phyloP scores from a whole-genome alignment of 1,284 basidiomycete species.

The Afroboletus lepidellus region DNA sequence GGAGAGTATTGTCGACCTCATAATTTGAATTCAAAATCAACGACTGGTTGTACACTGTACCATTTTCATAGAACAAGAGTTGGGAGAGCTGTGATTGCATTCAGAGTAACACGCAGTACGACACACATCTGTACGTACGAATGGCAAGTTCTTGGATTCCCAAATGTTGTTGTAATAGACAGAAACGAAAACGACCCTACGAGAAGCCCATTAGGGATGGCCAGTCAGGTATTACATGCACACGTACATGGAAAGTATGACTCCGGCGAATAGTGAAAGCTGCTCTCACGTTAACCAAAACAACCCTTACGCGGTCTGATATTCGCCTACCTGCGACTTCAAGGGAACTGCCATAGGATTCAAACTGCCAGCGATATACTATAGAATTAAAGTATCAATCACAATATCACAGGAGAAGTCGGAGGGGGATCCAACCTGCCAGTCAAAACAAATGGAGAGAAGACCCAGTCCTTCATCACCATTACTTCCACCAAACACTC shows the following conservation, averaged over 20 bases:
- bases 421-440: background rate
- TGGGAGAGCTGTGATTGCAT: constrained; percentile 41
- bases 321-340: constrained; percentile 35
- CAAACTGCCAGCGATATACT: constrained; percentile 42
- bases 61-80: constrained; percentile 50
- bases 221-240: background rate
- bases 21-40: constrained; percentile 49
- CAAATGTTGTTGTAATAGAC: constrained; percentile 49
- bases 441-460: constrained; percentile 6
- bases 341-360: constrained; percentile 48
- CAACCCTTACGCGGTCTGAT: background rate
- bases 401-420: background rate
- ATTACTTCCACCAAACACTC: constrained; percentile 59
- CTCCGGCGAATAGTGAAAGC: constrained; percentile 43
- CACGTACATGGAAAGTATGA: constrained; percentile 45
- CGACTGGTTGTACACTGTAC: constrained; percentile 45
- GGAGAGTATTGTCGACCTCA: constrained; percentile 44
- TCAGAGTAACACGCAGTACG: background rate
- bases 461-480: constrained; percentile 59
- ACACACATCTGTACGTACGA: constrained; percentile 31
- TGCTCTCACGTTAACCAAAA: constrained; percentile 10
- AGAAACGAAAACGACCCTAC: constrained; percentile 41
- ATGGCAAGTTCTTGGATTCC: constrained; percentile 48
- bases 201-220: constrained; percentile 1
- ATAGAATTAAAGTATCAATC: constrained; percentile 14